Evolutionary conservation across 2,329 filamentous ascomycete species (phyloP).

Genomic region (Didymella glomerata): DNA sequence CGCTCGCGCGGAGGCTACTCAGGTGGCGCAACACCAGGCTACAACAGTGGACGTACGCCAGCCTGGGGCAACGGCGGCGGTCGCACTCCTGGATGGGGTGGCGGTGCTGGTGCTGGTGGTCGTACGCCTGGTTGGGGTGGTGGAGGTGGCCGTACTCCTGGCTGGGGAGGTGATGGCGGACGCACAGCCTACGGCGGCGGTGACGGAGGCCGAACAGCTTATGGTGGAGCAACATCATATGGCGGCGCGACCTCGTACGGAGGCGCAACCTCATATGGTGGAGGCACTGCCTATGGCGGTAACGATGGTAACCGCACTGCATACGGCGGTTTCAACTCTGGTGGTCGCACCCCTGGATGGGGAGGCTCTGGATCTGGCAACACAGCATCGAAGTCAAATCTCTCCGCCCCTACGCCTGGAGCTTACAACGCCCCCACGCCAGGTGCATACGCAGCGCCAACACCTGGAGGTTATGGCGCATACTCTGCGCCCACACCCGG

Average conservation of each 20-base stretch:
- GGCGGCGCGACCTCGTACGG: slow-evolving; percentile 75
- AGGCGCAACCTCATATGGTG: slow-evolving; percentile 76
- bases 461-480: slow-evolving; percentile 46
- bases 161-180: slow-evolving; percentile 57
- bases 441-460: slow-evolving; percentile 49
- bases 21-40: slow-evolving; percentile 44
- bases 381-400: slow-evolving; percentile 38
- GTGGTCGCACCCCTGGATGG: slow-evolving; percentile 64
- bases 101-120: slow-evolving; percentile 56
- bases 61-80: slow-evolving; percentile 40
- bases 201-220: slow-evolving; percentile 50
- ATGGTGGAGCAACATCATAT: slow-evolving; percentile 55
- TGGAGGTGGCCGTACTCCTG: slow-evolving; percentile 56
- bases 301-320: slow-evolving; percentile 52
- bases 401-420: slow-evolving; percentile 45
- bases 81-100: slow-evolving; percentile 57
- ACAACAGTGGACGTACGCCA: slow-evolving; percentile 51
- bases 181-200: slow-evolving; percentile 51
- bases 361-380: slow-evolving; percentile 59
- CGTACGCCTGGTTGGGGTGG: slow-evolving; percentile 56
- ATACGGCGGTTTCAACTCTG: slow-evolving; percentile 60
- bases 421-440: slow-evolving; percentile 49
- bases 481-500: slow-evolving; percentile 51
- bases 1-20: slow-evolving; percentile 51
- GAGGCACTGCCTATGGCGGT: slow-evolving; percentile 43